Evolutionary conservation across 139 green algal species (phyloP).

Genomic region (Coelastrella sp.): DNA sequence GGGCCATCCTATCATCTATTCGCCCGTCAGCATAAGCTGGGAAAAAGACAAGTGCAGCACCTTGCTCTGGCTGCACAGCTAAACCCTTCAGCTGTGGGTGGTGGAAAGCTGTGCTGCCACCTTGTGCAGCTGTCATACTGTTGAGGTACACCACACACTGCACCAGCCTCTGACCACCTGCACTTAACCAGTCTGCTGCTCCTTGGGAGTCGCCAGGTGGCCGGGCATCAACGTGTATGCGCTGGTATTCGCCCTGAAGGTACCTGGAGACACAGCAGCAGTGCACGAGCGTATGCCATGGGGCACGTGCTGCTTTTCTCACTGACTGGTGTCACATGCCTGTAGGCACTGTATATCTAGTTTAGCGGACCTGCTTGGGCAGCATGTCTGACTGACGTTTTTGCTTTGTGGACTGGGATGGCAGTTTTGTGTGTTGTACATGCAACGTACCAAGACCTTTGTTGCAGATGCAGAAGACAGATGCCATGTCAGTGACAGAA

Average conservation of each 20-base stretch:
- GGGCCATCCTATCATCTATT: constrained; percentile 27
- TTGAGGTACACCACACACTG: constrained; percentile 38
- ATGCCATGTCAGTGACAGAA: no score
- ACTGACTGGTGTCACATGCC: no score
- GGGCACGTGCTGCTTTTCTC: no score
- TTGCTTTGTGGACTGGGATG: no score
- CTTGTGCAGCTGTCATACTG: background rate
- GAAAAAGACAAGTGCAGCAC: constrained; percentile 38
- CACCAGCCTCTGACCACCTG: constrained; percentile 39
- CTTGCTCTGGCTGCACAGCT: constrained; percentile 3
- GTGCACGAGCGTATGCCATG: no score
- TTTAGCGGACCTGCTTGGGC: no score
- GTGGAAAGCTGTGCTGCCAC: constrained; percentile 34
- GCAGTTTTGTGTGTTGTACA: no score
- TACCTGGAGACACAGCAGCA: background rate
- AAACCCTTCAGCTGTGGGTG: constrained; percentile 16
- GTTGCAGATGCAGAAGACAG: no score
- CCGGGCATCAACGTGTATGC: constrained; percentile 32
- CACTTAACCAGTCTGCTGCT: background rate
- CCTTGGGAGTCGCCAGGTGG: constrained; percentile 34
- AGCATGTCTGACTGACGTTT: no score
- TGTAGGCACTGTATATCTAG: no score
- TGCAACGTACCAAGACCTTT: no score
- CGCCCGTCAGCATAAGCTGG: constrained; percentile 39
- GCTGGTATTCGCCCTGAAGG: constrained; percentile 1